Evolutionary conservation across 1,139 yeast genomes (phyloP).

Genomic region (Yamadazyma sp.): DNA sequence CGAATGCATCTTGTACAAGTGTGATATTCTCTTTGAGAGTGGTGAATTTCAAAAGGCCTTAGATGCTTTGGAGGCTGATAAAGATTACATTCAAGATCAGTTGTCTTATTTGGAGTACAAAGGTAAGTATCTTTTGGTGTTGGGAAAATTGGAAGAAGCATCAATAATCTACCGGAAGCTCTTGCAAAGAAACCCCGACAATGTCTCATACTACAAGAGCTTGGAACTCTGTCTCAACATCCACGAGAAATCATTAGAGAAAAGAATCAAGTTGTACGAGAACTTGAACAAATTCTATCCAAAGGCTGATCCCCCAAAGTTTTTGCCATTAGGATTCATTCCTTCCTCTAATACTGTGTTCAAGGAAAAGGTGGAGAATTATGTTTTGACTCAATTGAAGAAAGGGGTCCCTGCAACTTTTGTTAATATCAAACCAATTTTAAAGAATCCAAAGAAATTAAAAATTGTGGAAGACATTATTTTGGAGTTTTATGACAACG

Average conservation of each 20-base stretch:
- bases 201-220: slow-evolving; percentile 59
- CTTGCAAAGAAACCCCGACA: slow-evolving; percentile 85
- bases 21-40: slow-evolving; percentile 58
- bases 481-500: slow-evolving; percentile 39
- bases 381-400: slow-evolving; percentile 60
- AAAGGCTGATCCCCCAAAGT: slow-evolving; percentile 75
- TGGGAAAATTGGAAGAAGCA: slow-evolving; percentile 56
- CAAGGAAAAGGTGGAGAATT: slow-evolving; percentile 43
- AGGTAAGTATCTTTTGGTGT: slow-evolving; percentile 55
- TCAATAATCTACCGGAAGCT: slow-evolving; percentile 66
- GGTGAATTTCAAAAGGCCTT: slow-evolving; percentile 70
- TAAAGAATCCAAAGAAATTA: slow-evolving; percentile 50
- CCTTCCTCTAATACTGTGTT: slow-evolving; percentile 52
- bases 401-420: slow-evolving; percentile 92
- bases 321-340: slow-evolving; percentile 74
- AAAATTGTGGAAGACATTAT: slow-evolving; percentile 55
- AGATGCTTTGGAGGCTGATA: slow-evolving; percentile 54
- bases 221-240: slow-evolving; percentile 62
- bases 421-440: slow-evolving; percentile 79
- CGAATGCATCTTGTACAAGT: slow-evolving; percentile 76
- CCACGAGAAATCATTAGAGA: slow-evolving; percentile 28
- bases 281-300: slow-evolving; percentile 74
- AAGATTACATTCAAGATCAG: slow-evolving; percentile 59
- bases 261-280: slow-evolving; percentile 58
- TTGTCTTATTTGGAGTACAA: slow-evolving; percentile 63